Conservation (phyloP, 2,329 filamentous ascomycete genomes). For the Emmonsiellopsis sp. region DNA sequence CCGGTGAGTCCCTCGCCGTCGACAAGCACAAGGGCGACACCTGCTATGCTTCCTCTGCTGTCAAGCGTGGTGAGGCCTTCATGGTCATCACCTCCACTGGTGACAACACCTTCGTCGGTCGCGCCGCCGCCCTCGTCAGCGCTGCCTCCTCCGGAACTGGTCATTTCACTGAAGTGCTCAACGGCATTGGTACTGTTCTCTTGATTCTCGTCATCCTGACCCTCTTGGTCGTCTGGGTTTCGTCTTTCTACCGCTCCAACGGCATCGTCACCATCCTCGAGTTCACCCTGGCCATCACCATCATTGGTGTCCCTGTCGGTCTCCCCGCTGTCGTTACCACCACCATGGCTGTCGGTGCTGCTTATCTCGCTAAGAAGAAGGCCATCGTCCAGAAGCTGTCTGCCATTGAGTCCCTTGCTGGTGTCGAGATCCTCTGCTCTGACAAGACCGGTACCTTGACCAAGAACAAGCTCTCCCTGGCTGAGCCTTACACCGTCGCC, state of each 20-base stretch:
- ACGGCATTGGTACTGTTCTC: conserved; percentile 74
- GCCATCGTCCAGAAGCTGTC: conserved; percentile 90
- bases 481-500: conserved; percentile 73
- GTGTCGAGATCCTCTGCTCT: conserved; percentile 88
- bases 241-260: conserved; percentile 82
- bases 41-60: conserved; percentile 75
- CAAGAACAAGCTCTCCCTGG: conserved; percentile 85
- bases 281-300: conserved; percentile 81
- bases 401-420: conserved; percentile 83
- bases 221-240: conserved; percentile 74
- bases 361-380: conserved; percentile 85
- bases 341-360: conserved; percentile 88
- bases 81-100: conserved; percentile 75
- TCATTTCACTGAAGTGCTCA: conserved; percentile 86
- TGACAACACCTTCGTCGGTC: conserved; percentile 85
- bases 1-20: conserved; percentile 82
- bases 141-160: conserved; percentile 64
- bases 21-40: conserved; percentile 77
- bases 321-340: conserved; percentile 88
- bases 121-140: conserved; percentile 76
- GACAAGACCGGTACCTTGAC: conserved; percentile 92
- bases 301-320: conserved; percentile 87
- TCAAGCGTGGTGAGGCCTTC: conserved; percentile 85
- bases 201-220: conserved; percentile 73
- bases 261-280: conserved; percentile 67